A percentile compares a stretch with the other conserved stretches of the same genome.
phyloP scores from a whole-genome alignment of 768 basidiomycete species.

The Phlebiopsis gigantea region DNA sequence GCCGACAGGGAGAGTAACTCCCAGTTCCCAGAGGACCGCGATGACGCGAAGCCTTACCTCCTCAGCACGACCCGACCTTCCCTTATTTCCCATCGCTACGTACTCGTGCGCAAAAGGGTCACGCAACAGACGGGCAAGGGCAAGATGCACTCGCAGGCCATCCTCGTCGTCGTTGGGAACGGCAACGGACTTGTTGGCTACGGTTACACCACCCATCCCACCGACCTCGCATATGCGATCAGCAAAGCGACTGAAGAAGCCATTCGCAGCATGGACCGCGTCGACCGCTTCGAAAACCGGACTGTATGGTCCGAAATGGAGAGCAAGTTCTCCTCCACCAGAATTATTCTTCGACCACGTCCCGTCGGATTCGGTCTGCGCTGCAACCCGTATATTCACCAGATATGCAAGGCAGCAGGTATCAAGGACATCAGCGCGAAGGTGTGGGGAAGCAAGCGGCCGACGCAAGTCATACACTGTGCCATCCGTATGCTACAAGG shows the following conservation, averaged over 20 bases:
- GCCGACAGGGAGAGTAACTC: conserved; percentile 9
- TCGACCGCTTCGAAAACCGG: conserved; percentile 89
- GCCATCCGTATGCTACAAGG: conserved; percentile 79
- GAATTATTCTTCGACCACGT: conserved; percentile 73
- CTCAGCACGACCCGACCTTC: not conserved
- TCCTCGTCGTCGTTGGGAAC: conserved; percentile 73
- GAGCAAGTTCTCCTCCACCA: conserved; percentile 79
- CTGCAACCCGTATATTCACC: conserved; percentile 86
- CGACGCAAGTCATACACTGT: conserved; percentile 81
- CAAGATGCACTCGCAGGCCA: conserved; percentile 61
- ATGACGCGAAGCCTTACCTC: not conserved
- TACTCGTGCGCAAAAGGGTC: conserved; percentile 41
- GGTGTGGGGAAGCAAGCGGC: conserved; percentile 90
- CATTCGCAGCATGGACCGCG: conserved; percentile 84
- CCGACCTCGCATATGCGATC: conserved; percentile 35
- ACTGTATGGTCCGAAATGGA: conserved; percentile 93
- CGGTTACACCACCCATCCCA: conserved; percentile 31
- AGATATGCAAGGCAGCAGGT: conserved; percentile 87
- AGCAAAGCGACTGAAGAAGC: conserved; percentile 63
- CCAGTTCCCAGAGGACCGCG: not conserved
- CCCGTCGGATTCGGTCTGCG: conserved; percentile 90
- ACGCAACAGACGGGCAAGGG: conserved; percentile 94
- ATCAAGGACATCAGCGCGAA: conserved; percentile 95
- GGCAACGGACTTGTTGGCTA: conserved; percentile 79
- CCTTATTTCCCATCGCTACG: conserved; percentile 32